These are phyloP conservation scores for Parasitella parasitica DNA, from an alignment of 371 early-diverging fungal genomes.

Conservation along the genomic window DNA sequence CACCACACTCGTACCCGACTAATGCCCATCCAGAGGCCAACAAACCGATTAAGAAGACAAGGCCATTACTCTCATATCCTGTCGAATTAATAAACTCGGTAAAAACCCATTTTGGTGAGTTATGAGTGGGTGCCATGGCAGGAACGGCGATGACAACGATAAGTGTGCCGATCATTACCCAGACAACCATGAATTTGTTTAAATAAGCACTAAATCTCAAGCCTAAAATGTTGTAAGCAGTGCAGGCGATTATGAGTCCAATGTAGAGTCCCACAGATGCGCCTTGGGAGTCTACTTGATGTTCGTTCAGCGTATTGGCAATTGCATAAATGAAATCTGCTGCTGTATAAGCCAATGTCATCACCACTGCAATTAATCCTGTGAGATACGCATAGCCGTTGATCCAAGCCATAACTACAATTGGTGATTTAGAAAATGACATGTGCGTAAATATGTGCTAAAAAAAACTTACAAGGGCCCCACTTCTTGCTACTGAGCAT, in stretches of 20 bases:
- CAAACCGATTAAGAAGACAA: constrained; percentile 44
- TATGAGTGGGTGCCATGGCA: constrained; percentile 39
- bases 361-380: constrained; percentile 26
- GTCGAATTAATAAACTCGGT: constrained; percentile 41
- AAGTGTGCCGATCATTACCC: constrained; percentile 36
- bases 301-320: constrained; percentile 19
- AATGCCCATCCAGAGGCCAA: constrained; percentile 34
- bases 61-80: constrained; percentile 31
- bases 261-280: constrained; percentile 37
- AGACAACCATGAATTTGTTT: constrained; percentile 30
- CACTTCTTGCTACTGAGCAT: constrained; percentile 30
- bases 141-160: constrained; percentile 28
- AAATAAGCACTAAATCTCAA: constrained; percentile 23
- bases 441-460: too few species aligned
- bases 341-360: constrained; percentile 35
- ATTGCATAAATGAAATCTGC: constrained; percentile 29
- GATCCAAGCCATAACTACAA: constrained; percentile 42
- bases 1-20: constrained; percentile 42
- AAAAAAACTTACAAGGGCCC: constrained; percentile 45
- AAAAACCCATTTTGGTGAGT: constrained; percentile 39
- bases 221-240: constrained; percentile 25
- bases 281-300: constrained; percentile 22
- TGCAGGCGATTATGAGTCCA: constrained; percentile 17
- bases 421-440: too few species aligned
- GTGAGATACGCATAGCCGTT: constrained; percentile 33